Evolutionary conservation across 176 grass and related monocot genomes (phyloP), one percentile per base, ranked within the genome.

Genomic region (Ensete glaucum): DNA sequence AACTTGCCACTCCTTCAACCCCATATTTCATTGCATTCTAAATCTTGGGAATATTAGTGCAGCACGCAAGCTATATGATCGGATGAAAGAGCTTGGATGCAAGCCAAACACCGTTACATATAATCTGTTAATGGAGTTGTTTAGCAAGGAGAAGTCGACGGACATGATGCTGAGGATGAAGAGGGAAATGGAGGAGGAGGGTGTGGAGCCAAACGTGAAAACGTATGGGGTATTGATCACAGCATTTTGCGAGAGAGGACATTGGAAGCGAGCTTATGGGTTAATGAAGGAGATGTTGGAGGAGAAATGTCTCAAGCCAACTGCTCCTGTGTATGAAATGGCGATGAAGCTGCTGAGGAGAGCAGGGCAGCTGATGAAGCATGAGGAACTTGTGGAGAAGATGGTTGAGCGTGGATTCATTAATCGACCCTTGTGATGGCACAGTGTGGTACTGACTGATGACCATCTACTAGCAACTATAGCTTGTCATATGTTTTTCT

Each of bases 131-230:
- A 83, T 97, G 74, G 83, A 76, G 68, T 50, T 97, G 81, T 91
- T 97, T 73, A 90, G 81, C 76, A 78, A 82, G 57, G 85, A 92
- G 74, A 87, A 91, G 77, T 93, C 88, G 14, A 98, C 93, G 84
- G 90, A 98, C 67, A 98, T 98, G 94, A 88, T 98, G 75, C 64
- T 91, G 65, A 85, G 86, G 82, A 91, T 98, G 59, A 98, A 91
- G 77, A 88, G 74, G 72, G 78, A 93, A 68, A 98, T 98, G 90
- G 94, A 91, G 49, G 57, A 26, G 4, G 80, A 98, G 69, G 78
- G 84, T 9, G 76, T 93, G 17, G 90, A 98, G 76, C 90, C 90
- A 50, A 98, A 98, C 9, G 71, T 82, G 29, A 80, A 98, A 64
- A 89, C 88, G 1, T 98, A 89, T 53, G 80, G 75, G 1, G 76